A percentile compares a stretch with the other conserved stretches of the same genome.
Conservation (phyloP, 192 early-diverging fungal species). For the Hyaloraphidium curvatum region DNA sequence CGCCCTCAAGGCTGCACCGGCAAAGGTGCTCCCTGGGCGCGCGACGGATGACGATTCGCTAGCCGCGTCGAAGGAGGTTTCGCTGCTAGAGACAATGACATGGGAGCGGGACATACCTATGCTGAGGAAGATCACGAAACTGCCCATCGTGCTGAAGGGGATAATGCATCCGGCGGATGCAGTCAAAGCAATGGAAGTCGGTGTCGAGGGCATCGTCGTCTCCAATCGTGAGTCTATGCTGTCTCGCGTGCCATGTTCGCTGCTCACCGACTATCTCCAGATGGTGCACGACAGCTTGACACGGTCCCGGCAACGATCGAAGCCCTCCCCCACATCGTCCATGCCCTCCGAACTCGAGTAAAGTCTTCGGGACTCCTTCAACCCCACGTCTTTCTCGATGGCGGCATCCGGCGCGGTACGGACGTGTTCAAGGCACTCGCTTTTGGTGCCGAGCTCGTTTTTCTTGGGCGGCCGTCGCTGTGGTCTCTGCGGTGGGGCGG, state of each 20-base stretch:
- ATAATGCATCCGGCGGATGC: slow-evolving; percentile 4
- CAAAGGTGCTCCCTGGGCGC: not conserved
- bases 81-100: too few species aligned
- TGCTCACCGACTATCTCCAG: not conserved
- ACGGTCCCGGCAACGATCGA: slow-evolving; percentile 6
- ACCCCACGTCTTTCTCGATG: not conserved
- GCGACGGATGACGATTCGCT: too few species aligned
- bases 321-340: slow-evolving; percentile 6
- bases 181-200: not conserved
- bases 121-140: slow-evolving; percentile 6
- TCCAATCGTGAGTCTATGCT: not conserved
- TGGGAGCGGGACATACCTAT: slow-evolving; percentile 5
- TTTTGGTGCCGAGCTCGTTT: not conserved
- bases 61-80: too few species aligned
- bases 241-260: not conserved
- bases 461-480: slow-evolving; percentile 1
- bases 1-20: not conserved
- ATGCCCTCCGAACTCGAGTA: not conserved
- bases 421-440: slow-evolving; percentile 7
- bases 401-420: slow-evolving; percentile 4
- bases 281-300: slow-evolving; percentile 8
- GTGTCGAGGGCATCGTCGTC: slow-evolving; percentile 6
- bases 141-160: slow-evolving; percentile 6
- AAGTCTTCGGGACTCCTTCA: not conserved
- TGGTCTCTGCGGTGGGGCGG: not conserved